phyloP scores from a whole-genome alignment of 306 rosid species.

The Betula pendula region DNA sequence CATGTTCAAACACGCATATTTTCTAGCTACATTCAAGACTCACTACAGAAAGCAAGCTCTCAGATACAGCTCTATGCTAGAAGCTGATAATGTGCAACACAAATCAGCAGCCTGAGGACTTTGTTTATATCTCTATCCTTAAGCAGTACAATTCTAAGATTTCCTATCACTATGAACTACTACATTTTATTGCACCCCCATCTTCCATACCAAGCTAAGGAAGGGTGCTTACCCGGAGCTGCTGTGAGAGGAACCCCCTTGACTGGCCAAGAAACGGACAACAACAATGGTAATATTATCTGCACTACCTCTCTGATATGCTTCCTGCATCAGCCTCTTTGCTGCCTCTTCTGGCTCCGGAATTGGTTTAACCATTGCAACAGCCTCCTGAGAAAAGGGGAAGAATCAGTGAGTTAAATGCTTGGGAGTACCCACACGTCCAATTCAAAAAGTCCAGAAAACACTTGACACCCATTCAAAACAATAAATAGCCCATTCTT shows the following conservation, averaged over 20 bases:
- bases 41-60: slow-evolving; percentile 31
- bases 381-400: slow-evolving; percentile 72
- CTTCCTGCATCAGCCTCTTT: slow-evolving; percentile 87
- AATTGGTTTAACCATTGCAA: slow-evolving; percentile 73
- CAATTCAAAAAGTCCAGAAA: background rate
- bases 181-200: slow-evolving; percentile 30
- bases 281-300: slow-evolving; percentile 91
- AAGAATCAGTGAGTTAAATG: background rate
- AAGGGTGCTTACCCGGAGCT: slow-evolving; percentile 39
- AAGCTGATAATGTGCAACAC: slow-evolving; percentile 20
- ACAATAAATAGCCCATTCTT: background rate
- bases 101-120: slow-evolving; percentile 30
- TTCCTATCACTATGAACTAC: slow-evolving; percentile 41
- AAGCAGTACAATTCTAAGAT: slow-evolving; percentile 50
- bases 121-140: slow-evolving; percentile 33
- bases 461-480: background rate
- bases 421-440: background rate
- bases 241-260: slow-evolving; percentile 51
- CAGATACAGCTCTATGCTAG: slow-evolving; percentile 36
- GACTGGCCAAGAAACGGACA: slow-evolving; percentile 79
- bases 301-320: slow-evolving; percentile 86
- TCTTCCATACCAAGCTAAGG: slow-evolving; percentile 4
- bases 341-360: slow-evolving; percentile 84
- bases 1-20: slow-evolving; percentile 35
- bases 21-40: slow-evolving; percentile 39